These are phyloP conservation scores for Xylariaceae sp. DNA, from an alignment of 2,329 filamentous ascomycete genomes.

Conservation along the genomic window DNA sequence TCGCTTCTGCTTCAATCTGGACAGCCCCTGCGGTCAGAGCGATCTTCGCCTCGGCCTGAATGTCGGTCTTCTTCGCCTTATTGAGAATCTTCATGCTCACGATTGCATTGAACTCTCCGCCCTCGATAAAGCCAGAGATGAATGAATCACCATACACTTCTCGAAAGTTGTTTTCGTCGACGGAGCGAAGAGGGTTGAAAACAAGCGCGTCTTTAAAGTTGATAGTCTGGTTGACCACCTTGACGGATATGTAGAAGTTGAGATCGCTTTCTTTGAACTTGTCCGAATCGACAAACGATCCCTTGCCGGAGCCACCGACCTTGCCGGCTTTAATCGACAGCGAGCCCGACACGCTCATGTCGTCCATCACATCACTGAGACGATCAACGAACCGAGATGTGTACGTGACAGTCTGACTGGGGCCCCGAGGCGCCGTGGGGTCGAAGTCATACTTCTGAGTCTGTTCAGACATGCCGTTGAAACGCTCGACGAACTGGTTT, in stretches of 20 bases:
- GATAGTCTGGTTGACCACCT: slow-evolving; percentile 1
- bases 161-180: slow-evolving; percentile 1
- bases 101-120: slow-evolving; percentile 1
- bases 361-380: slow-evolving; percentile 1
- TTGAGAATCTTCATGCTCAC: slow-evolving; percentile 2
- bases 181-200: not conserved
- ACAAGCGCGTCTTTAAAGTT: slow-evolving; percentile 1
- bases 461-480: not conserved
- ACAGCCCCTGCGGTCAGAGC: not conserved
- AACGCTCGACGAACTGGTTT: slow-evolving; percentile 1
- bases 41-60: slow-evolving; percentile 1
- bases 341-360: slow-evolving; percentile 1
- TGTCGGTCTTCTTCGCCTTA: slow-evolving; percentile 1
- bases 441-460: slow-evolving; percentile 1
- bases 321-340: slow-evolving; percentile 1
- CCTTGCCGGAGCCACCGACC: slow-evolving; percentile 1
- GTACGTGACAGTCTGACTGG: slow-evolving; percentile 1
- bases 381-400: not conserved
- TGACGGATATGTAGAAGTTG: slow-evolving; percentile 1
- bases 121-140: slow-evolving; percentile 1
- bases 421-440: not conserved
- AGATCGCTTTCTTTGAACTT: slow-evolving; percentile 1
- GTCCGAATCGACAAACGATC: slow-evolving; percentile 1
- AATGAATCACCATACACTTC: not conserved
- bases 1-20: not conserved